Evolutionary conservation across 2,329 filamentous ascomycete species (phyloP), one percentile per base, ranked within the genome.

Genomic region (Calonectria hawksworthii): DNA sequence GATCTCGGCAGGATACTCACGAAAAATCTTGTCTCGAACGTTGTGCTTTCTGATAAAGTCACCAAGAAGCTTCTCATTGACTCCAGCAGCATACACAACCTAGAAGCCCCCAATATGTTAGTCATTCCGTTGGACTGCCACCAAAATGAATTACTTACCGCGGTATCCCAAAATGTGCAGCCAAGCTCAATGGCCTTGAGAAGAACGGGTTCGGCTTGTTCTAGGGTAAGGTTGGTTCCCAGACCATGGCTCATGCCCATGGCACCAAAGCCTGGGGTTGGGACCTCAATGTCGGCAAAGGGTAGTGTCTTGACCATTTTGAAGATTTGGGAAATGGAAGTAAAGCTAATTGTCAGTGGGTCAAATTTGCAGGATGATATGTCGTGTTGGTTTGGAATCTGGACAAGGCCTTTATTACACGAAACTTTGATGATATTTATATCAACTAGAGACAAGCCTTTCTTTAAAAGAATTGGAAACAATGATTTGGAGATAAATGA

Each of bases 21-120:
- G 80, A 74, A 89, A 89, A 28, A 89, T 50, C 76, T 89, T 88
- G 70, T 89, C 87, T 3, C 88, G 86, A 13, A 87, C 82, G 67
- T 89, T 87, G 79, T 89, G 87, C 77, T 89, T 89, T 23, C 85
- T 78, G 74, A 89, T 88, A 74, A 89, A 89, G 38, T 89, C 87
- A 3, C 88, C 88, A 0, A 89, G 80, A 0, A 89, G 84, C 78
- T 87, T 88, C 70, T 89, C 88, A 64, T 90, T 89, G 13, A 88
- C 84, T 38, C 88, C 88, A 3, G 85, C 84, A 78, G 83, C 79
- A 73, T 89, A 89, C 7, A 86, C 83, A 26, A 89, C 87, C 86
- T 88, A 32, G 11, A 34, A 10, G 1, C 2, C 36, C 1, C 13
- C 28, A 23, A 28, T 16, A 14, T 11, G 13, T 70, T 18, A 70